These are phyloP conservation scores for Decorospora gaudefroyi DNA, from an alignment of 2,329 filamentous ascomycete species.

Conservation along the genomic window DNA sequence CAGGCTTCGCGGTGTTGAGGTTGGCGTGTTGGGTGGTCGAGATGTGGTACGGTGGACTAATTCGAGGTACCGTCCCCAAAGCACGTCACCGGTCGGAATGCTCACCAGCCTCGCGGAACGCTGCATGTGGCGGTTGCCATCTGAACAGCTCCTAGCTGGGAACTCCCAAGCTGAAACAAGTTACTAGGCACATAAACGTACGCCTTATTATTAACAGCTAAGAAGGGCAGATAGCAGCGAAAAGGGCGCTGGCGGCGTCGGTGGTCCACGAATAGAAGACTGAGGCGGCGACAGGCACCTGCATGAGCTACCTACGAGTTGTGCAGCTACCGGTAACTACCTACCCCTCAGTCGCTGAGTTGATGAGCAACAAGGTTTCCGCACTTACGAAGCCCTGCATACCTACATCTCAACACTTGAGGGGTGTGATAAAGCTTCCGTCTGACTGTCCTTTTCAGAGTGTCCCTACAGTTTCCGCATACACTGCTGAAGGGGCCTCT, in stretches of 20 bases:
- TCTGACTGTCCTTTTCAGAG: neutral
- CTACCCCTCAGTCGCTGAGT: constrained; percentile 18
- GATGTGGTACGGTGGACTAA: no score
- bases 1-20: no score
- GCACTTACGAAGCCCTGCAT: constrained; percentile 17
- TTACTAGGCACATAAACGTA: constrained; percentile 5
- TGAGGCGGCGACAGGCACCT: constrained; percentile 16
- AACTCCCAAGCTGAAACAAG: constrained; percentile 1
- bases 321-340: no score
- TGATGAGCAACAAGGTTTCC: constrained; percentile 12
- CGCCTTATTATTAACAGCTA: neutral
- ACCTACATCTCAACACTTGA: constrained; percentile 26
- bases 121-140: constrained; percentile 7
- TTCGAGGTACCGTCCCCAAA: no score
- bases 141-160: neutral
- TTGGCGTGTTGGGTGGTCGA: no score
- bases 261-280: constrained; percentile 10
- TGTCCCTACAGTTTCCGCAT: constrained; percentile 12
- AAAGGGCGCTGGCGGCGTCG: constrained; percentile 11
- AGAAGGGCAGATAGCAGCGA: constrained; percentile 11
- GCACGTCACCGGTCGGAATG: constrained; percentile 24
- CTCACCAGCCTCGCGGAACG: constrained; percentile 21
- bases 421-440: constrained; percentile 8
- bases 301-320: constrained; percentile 25
- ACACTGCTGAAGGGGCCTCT: constrained; percentile 24